Base-by-base conservation (phyloP, 2,329 filamentous ascomycete genomes). In the Colletotrichum sp. region DNA sequence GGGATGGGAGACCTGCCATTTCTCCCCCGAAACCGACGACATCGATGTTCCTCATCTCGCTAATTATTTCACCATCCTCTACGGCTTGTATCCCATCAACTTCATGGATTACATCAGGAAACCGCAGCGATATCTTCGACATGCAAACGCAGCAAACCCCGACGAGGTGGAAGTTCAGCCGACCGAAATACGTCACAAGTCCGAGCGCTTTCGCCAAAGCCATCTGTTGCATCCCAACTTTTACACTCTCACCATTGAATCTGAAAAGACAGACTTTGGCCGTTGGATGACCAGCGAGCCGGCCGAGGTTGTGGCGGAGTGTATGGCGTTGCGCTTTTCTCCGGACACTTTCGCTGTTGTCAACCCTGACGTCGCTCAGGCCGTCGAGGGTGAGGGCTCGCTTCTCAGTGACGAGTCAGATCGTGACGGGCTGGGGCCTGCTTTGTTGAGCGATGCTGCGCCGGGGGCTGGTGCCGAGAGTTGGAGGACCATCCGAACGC, bases 101-200 rank as follows among this genome's bases (percentile, higher is more conserved):
- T 95, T 97, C 79, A 94, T 95, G 91, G 94, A 94, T 83, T 97
- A 96, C 82, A 94, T 97, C 77, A 91, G 95, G 72, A 96, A 96
- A 81, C 95, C 95, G 5, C 92, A 95, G 79, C 92, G 94, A 78
- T 96, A 94, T 81, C 87, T 97, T 12, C 93, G 95, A 63, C 93
- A 94, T 80, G 92, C 94, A 55, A 92, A 95, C 78, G 94, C 92
- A 36, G 89, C 91, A 6, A 92, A 93, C 65, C 90, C 92, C 2
- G 93, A 96, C 78, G 93, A 95, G 71, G 90, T 96, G 59, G 94
- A 96, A 80, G 90, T 96, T 4, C 94, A 96, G 79, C 94, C 95
- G 36, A 92, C 92, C 6, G 92, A 96, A 79, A 95, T 97, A 71
- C 89, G 94, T 7, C 91, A 94, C 79, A 90, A 94, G 66, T 96